Base-by-base conservation (phyloP, 139 green algal species). In the Ostreobium quekettii region DNA sequence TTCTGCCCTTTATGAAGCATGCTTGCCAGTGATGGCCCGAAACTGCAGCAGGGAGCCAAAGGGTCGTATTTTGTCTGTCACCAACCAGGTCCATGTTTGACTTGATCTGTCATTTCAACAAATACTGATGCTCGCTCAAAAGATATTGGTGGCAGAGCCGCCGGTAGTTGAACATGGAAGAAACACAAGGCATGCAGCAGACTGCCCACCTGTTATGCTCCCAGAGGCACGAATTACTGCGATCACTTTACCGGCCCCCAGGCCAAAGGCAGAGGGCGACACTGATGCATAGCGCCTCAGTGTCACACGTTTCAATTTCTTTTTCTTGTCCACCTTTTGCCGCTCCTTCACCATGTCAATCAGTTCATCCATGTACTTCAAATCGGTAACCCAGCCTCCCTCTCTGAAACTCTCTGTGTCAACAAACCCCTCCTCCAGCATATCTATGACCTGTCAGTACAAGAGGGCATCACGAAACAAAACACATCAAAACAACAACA, bases 321-420 rank as follows among this genome's bases (percentile, higher is more conserved):
- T 53, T 30, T 71, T 72, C 60, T 75, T 75, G 4, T 73, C 53
- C 63, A 74, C 57, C 61, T 71, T 70, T 32, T 67, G 64, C 56
- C 80, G 65, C 67, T 83, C 70, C 78, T 87, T 93, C 4, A 97
- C 71, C 59, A 86, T 72, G 11, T 88, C 80, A 29, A 89, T 70
- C 36, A 97, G 36, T 74, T 98, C 85, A 64, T 93, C 86, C 70
- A 93, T 88, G 49, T 98, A 98, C 68, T 80, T 81, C 31, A 97
- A 75, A 22, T 71, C 87, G 15, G 49, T 81, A 24, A 96, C 57
- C 78, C 82, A 95, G 3, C 86, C 89, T 1, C 71, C 71, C 36
- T 83, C 66, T 47, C 66, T 65, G n/a, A 82, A 78, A 19, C 75
- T 53, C 57, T 79, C 33, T 72, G 87, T 86, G 64, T 95, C 83